Evolutionary conservation across 2,329 filamentous ascomycete species (phyloP).

Genomic region (Monilinia laxa): DNA sequence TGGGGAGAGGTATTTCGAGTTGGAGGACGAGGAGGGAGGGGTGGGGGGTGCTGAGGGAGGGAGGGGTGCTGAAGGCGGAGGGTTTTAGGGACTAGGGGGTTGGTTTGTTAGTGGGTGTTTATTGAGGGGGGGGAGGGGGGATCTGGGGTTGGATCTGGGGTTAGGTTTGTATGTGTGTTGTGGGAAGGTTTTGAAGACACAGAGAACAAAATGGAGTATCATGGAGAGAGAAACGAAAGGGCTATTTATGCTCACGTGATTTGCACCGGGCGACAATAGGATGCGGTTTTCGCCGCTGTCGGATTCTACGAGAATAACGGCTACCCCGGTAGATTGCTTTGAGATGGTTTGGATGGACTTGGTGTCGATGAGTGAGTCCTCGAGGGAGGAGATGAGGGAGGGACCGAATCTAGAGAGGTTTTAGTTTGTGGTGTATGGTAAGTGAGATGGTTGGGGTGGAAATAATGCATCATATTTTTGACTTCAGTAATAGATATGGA

Average conservation of each 20-base stretch:
- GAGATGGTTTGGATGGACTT: constrained; percentile 49
- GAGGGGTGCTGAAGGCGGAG: constrained; percentile 42
- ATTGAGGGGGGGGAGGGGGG: constrained; percentile 22
- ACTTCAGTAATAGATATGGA: no score
- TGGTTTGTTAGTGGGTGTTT: neutral
- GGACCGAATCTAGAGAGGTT: constrained; percentile 60
- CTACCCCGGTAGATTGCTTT: constrained; percentile 62
- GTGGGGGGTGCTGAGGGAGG: constrained; percentile 42
- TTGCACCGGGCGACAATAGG: constrained; percentile 70
- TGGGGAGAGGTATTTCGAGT: constrained; percentile 70
- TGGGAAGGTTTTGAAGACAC: no score
- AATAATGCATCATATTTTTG: neutral
- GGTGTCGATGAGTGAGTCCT: constrained; percentile 61
- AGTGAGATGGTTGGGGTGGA: constrained; percentile 24
- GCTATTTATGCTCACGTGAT: constrained; percentile 44
- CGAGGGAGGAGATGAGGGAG: constrained; percentile 58
- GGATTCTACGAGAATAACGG: constrained; percentile 74
- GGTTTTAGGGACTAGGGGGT: constrained; percentile 45
- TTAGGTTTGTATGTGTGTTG: no score
- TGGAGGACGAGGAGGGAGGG: constrained; percentile 72
- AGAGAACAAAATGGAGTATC: constrained; percentile 33
- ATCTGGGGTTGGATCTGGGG: no score
- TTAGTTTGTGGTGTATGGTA: neutral
- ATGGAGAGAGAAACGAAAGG: constrained; percentile 45
- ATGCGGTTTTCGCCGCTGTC: constrained; percentile 75